Base-by-base conservation (phyloP, 75 land plant species). In the Selaginella moellendorffii region DNA sequence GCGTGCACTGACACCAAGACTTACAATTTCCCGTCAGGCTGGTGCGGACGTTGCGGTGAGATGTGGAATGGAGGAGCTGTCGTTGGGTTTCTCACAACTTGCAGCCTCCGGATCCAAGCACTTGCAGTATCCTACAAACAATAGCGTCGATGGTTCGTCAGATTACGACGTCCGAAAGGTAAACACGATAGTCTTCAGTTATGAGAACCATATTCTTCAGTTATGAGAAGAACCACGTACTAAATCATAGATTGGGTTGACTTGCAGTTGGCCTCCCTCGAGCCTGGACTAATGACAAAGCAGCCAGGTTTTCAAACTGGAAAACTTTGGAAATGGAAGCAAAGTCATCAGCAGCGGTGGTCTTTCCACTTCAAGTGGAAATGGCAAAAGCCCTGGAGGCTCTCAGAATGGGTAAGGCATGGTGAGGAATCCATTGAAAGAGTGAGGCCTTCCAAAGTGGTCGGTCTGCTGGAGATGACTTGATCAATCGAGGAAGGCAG, bases 341-440 rank as follows among this genome's bases (percentile, higher is more conserved):
- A 36, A 36, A 73, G 89, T 30, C 82, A 88, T 60, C 89, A 88
- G 73, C 91, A 88, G 63, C 90, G 87, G 67, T 88, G 95, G 95
- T 62, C 76, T 2, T 54, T 88, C 52, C 95, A 88, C 66, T 88
- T 88, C 77, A 88, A 88, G 69, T 85, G 95, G 95, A 85, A 83
- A 54, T 88, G 95, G 95, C 95, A 88, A 65, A 88, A 88, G 51
- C 95, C 95, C 27, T 88, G 95, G 95, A 76, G 74, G 69, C 76
- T 88, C 25, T 88, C 89, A 53, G 95, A 88, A 71, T 79, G 62
- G 85, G 85, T 88, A 26, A 77, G 81, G 66, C 95, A 85, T 53
- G 83, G 82, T 67, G 93, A 88, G 72, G 86, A 83, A 66, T 80
- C 85, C 27, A 29, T 82, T 22, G 73, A 69, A 65, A 74, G 85